Base-by-base conservation (phyloP, 495 filamentous ascomycete species). In the Tetracladium setigerum region DNA sequence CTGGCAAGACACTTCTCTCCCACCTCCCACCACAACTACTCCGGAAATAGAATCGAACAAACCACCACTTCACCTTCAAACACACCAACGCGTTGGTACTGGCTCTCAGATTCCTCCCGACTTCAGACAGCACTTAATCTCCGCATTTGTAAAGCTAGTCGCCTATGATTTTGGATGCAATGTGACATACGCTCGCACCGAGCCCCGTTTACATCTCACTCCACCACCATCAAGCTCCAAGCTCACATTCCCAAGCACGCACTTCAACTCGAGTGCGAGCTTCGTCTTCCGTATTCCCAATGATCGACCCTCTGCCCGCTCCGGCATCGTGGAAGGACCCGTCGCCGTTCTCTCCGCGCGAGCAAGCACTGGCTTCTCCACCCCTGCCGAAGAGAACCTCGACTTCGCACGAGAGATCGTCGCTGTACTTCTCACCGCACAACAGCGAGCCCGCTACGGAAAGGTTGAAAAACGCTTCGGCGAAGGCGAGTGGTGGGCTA, bases 401-500 rank as follows among this genome's bases (percentile, higher is more conserved):
- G 85, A 92, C 58, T 62, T 88, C 13, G 76, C 83, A 15, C 74
- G 84, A 13, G 89, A 95, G 56, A 65, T 91, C 2, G 76, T 86
- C 10, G 78, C 77, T 10, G 77, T 87, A 54, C 70, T 95, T 7
- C 69, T 89, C 32, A 74, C 87, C 8, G 89, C 87, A 0, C 89
- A 95, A 65, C 86, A 94, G 60, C 79, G 89, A 24, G 77, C 81
- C 11, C 75, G 89, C 27, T 77, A 92, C 60, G 83, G 83, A 5
- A 73, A 68, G 41, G 49, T 56, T 6, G 86, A 94, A 59, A 69
- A 74, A 48, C 71, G 68, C 18, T 74, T 86, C 6, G 87, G 87
- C 2, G 81, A 88, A 45, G 82, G 78, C 3, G 74, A 82, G 50
- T 95, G 89, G 88, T 95, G 87, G 87, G 78, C 82, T 2, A 78